phyloP scores from a whole-genome alignment of 1,284 basidiomycete genomes.

The Fomitopsis schrenkii region DNA sequence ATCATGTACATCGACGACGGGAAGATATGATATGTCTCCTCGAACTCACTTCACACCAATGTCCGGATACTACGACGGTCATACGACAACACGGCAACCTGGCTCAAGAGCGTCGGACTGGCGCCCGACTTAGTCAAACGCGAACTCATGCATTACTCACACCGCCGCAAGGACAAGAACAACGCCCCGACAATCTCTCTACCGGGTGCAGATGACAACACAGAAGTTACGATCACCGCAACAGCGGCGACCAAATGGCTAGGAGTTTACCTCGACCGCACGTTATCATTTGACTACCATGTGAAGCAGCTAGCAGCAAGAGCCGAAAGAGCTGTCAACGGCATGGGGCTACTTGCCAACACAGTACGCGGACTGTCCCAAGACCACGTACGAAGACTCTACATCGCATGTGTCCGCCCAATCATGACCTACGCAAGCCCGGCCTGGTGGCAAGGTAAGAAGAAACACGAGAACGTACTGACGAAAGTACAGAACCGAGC shows the following conservation, averaged over 20 bases:
- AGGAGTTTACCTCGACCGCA: too few species aligned
- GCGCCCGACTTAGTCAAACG: not conserved
- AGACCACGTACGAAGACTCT: constrained; percentile 6
- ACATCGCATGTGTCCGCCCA: constrained; percentile 8
- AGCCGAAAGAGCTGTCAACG: too few species aligned
- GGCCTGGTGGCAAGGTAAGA: constrained; percentile 3
- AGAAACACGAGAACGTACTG: too few species aligned
- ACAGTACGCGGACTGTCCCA: constrained; percentile 8
- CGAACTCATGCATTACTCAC: not conserved
- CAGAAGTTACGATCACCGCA: not conserved
- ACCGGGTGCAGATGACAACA: not conserved
- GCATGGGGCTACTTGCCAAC: too few species aligned
- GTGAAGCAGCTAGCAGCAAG: too few species aligned
- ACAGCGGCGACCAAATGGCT: not conserved
- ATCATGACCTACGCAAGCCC: constrained; percentile 5
- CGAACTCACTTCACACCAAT: not conserved
- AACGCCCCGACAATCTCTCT: not conserved
- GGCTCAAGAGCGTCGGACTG: not conserved
- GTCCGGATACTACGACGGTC: not conserved
- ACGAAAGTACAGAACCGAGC: too few species aligned
- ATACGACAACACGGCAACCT: not conserved
- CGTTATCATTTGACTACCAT: too few species aligned
- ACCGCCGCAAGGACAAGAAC: not conserved
- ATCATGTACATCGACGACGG: not conserved
- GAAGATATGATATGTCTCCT: not conserved